Evolutionary conservation across 352 stramenopile genomes (phyloP), one percentile per base, ranked within the genome.

Genomic region (Pythium brachiatum): DNA sequence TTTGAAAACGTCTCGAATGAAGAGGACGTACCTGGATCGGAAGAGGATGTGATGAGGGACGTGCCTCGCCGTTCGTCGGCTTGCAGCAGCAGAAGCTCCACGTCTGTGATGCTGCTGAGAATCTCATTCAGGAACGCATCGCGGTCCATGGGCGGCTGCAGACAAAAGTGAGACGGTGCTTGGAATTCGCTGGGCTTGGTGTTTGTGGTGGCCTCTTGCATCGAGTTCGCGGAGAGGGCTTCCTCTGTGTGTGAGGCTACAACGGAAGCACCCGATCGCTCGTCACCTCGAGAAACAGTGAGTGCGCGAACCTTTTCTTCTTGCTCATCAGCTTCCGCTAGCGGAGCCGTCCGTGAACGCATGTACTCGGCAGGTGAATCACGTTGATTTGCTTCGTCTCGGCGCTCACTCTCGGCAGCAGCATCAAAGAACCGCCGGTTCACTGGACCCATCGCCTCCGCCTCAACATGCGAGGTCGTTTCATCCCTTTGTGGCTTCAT

Each of bases 81-180:
- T 20, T 88, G 71, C 31, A 72, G 78, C 3, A 90, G 66, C 23
- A 90, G 32, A 3, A 85, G 29, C 47, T 90, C 81, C 21, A 85
- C 72, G 23, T 88, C 79, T 7, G 73, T 70, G 9, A 90, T 88
- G 56, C 74, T 87, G 38, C 60, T 74, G 9, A 90, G 36, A 41
- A 90, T 90, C 1, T 90, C 72, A 15, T 74, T 70, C 21, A 90
- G 60, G 62, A 90, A 90, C 0, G 78, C 68, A 21, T 72, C 54
- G 4, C 54, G 62, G 32, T 63, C 62, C 54, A 63, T 69, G 0
- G 54, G 48, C 16, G 8, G 26, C 2, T 36, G 36, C 2, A 63
- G 18, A 13, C 38, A 20, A 2, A 11, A 27, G 6, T 26, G 25
- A 12, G 25, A 23, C 7, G 26, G 31, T 31, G 55, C 15, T 39